A percentile compares a stretch with the other conserved stretches of the same genome.
Conservation (phyloP, 768 basidiomycete genomes). For the Termitomyces eurrhizus region DNA sequence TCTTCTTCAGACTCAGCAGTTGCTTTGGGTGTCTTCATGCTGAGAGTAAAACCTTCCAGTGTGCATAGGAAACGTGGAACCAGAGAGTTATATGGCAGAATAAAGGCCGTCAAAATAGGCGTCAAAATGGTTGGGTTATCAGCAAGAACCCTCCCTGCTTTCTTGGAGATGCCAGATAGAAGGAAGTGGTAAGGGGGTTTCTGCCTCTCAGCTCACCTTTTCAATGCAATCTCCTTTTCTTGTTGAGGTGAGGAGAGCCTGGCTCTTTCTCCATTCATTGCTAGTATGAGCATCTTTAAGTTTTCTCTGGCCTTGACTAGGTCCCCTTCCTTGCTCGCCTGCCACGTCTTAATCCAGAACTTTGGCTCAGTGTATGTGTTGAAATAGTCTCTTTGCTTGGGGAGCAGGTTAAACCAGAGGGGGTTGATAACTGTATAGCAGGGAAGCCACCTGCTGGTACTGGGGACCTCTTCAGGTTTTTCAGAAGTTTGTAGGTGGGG, state of each 20-base stretch:
- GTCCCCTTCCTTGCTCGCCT: not conserved
- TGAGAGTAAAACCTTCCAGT: too few species aligned
- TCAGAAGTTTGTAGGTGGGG: too few species aligned
- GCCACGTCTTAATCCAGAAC: not conserved
- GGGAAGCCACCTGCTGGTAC: not conserved
- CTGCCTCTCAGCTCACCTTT: rapidly evolving
- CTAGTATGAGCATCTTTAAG: not conserved
- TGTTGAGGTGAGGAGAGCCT: not conserved
- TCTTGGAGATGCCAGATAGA: rapidly evolving
- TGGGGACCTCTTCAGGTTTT: too few species aligned
- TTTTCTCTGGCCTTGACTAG: not conserved
- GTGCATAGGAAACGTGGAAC: too few species aligned
- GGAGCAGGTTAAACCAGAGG: not conserved
- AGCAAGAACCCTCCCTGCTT: not conserved
- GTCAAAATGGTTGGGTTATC: not conserved
- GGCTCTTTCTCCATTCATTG: not conserved
- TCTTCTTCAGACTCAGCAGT: too few species aligned
- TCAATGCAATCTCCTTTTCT: rapidly evolving
- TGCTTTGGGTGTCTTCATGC: too few species aligned
- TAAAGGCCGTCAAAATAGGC: not conserved
- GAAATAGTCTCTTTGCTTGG: not conserved
- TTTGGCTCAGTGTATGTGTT: not conserved
- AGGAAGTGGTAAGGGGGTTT: not conserved
- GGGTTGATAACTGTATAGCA: not conserved
- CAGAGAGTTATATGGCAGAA: not conserved